Conservation (phyloP, 2,329 filamentous ascomycete species). For the Tricladium varicosporioides region DNA sequence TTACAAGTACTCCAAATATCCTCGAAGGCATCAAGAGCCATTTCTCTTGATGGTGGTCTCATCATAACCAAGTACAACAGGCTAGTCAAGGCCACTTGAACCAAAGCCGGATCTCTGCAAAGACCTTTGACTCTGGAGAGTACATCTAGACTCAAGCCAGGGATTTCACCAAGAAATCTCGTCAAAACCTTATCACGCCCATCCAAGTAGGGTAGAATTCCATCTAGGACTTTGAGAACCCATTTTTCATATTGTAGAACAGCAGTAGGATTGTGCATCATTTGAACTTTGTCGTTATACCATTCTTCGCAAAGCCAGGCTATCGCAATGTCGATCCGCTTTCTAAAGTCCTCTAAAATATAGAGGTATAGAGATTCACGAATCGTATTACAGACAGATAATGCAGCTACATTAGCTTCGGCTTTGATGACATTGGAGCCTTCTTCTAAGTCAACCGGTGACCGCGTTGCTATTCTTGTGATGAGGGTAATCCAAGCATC, state of each 20-base stretch:
- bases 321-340: conserved; percentile 84
- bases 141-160: conserved; percentile 70
- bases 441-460: conserved; percentile 68
- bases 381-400: conserved; percentile 64
- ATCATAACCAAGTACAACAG: conserved; percentile 67
- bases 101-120: conserved; percentile 64
- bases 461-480: conserved; percentile 78
- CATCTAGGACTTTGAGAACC: conserved; percentile 78
- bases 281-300: conserved; percentile 78
- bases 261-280: conserved; percentile 42
- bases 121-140: conserved; percentile 69
- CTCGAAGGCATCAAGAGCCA: conserved; percentile 63
- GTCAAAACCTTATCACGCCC: conserved; percentile 86
- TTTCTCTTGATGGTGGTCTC: conserved; percentile 61
- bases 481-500: conserved; percentile 92
- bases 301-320: conserved; percentile 97
- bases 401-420: conserved; percentile 44
- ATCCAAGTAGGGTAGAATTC: conserved; percentile 88
- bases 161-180: conserved; percentile 88
- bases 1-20: conserved; percentile 66
- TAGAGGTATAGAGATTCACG: conserved; percentile 81
- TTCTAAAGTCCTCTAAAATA: conserved; percentile 87
- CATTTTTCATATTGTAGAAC: conserved; percentile 75
- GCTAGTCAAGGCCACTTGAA: conserved; percentile 61
- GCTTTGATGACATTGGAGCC: conserved; percentile 48